Conservation (phyloP, 2,329 filamentous ascomycete genomes). For the Ceratocystis huliohia region DNA sequence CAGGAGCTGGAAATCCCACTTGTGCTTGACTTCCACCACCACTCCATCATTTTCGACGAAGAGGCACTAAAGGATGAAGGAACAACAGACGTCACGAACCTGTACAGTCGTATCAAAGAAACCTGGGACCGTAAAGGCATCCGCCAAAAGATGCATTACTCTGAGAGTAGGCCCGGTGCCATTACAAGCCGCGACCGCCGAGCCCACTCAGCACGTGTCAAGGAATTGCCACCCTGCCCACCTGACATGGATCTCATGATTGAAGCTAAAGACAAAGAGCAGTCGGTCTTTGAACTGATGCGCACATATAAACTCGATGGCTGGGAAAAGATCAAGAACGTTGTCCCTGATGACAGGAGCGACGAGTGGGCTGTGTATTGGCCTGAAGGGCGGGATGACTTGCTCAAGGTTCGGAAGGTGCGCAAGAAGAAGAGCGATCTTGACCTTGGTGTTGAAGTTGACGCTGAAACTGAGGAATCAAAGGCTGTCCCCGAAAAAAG, state of each 20-base stretch:
- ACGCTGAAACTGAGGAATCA: background rate
- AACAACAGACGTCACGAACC: constrained; percentile 60
- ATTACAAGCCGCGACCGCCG: constrained; percentile 49
- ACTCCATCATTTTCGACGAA: constrained; percentile 82
- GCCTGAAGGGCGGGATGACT: constrained; percentile 81
- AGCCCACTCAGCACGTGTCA: constrained; percentile 73
- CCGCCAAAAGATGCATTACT: constrained; percentile 94
- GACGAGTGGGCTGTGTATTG: constrained; percentile 35
- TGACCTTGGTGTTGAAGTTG: constrained; percentile 19
- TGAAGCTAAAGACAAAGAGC: constrained; percentile 95
- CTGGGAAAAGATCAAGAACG: constrained; percentile 59
- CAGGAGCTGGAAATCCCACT: constrained; percentile 89
- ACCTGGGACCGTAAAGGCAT: constrained; percentile 80
- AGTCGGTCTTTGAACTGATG: constrained; percentile 92
- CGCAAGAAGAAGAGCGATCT: constrained; percentile 36
- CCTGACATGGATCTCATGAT: constrained; percentile 95
- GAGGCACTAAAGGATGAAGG: constrained; percentile 74
- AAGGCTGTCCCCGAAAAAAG: background rate
- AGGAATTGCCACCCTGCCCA: constrained; percentile 67
- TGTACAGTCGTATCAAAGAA: constrained; percentile 64
- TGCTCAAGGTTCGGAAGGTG: constrained; percentile 69
- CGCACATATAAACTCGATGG: constrained; percentile 73
- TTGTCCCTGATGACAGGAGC: constrained; percentile 50
- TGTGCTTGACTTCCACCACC: constrained; percentile 86
- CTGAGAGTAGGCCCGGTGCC: constrained; percentile 55